Evolutionary conservation across 306 rosid genomes (phyloP).

Genomic region (Erythrophleum fordii): DNA sequence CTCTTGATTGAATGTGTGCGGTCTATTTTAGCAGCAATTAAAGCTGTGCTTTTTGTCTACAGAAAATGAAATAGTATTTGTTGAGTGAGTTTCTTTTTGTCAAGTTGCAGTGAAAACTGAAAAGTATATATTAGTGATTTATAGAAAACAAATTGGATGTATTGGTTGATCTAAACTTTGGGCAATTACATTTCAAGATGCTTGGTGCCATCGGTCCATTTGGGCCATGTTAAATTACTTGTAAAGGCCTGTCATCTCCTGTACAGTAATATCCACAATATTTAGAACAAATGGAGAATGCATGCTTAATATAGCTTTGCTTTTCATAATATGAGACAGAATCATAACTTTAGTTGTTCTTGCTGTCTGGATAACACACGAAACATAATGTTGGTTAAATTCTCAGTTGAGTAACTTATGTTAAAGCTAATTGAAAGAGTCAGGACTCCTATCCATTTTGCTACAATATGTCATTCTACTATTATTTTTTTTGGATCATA

Average conservation of each 20-base stretch:
- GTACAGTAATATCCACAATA: conserved; percentile 8
- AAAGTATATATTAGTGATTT: not conserved
- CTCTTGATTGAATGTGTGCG: conserved; percentile 10
- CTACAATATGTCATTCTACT: conserved; percentile 26
- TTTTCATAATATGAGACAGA: not conserved
- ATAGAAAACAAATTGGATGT: not conserved
- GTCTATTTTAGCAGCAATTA: conserved; percentile 9
- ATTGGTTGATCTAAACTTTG: not conserved
- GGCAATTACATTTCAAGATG: not conserved
- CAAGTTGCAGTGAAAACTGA: not conserved
- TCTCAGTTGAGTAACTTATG: conserved; percentile 24
- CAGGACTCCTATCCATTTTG: not conserved
- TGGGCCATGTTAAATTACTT: not conserved
- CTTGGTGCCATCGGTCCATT: conserved; percentile 8
- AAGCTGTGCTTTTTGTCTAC: not conserved
- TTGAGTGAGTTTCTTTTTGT: conserved; percentile 12
- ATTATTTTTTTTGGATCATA: not conserved
- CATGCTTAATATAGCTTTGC: not conserved
- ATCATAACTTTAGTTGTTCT: not conserved
- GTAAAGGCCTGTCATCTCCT: not conserved
- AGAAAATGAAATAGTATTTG: not conserved
- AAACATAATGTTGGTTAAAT: conserved; percentile 16
- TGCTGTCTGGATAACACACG: conserved; percentile 3
- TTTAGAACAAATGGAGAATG: not conserved
- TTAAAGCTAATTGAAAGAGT: not conserved